Percentiles rank a stretch among this genome's conserved stretches.
Conservation (phyloP, 345 rosid species). For the Eutrema heterophyllum region DNA sequence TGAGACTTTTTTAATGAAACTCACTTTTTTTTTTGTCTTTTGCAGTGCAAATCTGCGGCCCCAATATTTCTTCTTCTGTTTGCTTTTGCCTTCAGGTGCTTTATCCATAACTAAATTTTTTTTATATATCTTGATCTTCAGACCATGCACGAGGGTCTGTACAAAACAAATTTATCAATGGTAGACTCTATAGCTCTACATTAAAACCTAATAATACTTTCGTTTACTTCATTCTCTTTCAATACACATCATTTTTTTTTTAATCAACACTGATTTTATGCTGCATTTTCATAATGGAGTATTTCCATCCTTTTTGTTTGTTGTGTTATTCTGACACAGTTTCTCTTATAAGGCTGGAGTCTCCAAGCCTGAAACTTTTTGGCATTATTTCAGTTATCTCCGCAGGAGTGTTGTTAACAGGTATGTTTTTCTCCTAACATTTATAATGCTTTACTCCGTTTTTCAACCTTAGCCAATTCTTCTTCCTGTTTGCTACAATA, state of each 20-base stretch:
- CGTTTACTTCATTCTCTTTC: background rate
- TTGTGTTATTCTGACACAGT: slow-evolving; percentile 23
- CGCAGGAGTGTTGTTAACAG: slow-evolving; percentile 79
- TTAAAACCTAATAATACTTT: background rate
- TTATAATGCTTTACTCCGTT: slow-evolving; percentile 1
- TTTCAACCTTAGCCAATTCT: background rate
- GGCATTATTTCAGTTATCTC: slow-evolving; percentile 87
- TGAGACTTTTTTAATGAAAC: slow-evolving; percentile 12
- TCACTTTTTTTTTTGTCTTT: background rate
- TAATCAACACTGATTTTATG: background rate
- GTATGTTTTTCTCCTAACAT: slow-evolving; percentile 30
- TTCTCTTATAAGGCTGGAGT: slow-evolving; percentile 71
- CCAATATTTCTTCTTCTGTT: slow-evolving; percentile 96
- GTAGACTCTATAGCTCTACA: slow-evolving; percentile 1
- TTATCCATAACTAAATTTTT: background rate
- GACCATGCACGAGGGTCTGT: slow-evolving; percentile 1
- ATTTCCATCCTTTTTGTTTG: slow-evolving; percentile 3
- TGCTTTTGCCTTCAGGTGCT: slow-evolving; percentile 98
- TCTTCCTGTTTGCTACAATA: background rate
- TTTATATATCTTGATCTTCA: background rate
- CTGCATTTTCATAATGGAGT: background rate
- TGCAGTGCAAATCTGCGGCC: slow-evolving; percentile 98
- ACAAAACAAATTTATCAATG: background rate
- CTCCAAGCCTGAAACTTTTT: slow-evolving; percentile 88
- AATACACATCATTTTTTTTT: background rate